phyloP scores from a whole-genome alignment of 2,329 filamentous ascomycete genomes.

The Cladosporium sp. region DNA sequence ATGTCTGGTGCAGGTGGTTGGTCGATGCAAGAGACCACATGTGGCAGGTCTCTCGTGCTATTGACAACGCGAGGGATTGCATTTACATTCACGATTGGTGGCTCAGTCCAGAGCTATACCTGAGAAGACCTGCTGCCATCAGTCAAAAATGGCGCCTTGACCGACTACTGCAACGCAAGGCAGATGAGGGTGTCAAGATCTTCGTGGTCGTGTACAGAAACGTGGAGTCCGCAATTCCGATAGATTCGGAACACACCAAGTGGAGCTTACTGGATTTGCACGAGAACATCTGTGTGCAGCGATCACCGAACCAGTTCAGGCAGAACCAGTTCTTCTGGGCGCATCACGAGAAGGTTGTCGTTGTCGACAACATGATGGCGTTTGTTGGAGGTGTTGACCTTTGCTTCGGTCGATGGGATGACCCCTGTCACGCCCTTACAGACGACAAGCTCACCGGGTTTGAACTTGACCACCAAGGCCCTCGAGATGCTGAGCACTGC shows the following conservation, averaged over 20 bases:
- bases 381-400: constrained; percentile 95
- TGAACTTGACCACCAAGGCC: constrained; percentile 68
- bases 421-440: constrained; percentile 83
- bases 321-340: constrained; percentile 99
- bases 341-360: constrained; percentile 96
- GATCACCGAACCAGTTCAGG: constrained; percentile 95
- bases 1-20: constrained; percentile 91
- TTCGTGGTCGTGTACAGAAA: constrained; percentile 98
- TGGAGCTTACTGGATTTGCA: constrained; percentile 93
- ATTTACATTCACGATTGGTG: constrained; percentile 99
- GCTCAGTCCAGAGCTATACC: constrained; percentile 93
- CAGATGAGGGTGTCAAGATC: constrained; percentile 91
- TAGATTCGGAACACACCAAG: constrained; percentile 98
- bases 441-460: constrained; percentile 97
- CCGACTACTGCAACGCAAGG: constrained; percentile 87
- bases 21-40: constrained; percentile 97
- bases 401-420: constrained; percentile 97
- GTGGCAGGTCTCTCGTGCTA: constrained; percentile 97
- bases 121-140: constrained; percentile 89
- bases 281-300: constrained; percentile 92
- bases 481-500: constrained; percentile 89
- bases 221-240: constrained; percentile 93
- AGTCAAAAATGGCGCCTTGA: constrained; percentile 98
- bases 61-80: constrained; percentile 95
- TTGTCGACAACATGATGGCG: constrained; percentile 93